Evolutionary conservation across 179 eudicot genomes (phyloP), one percentile per base, ranked within the genome.

Genomic region (Gypsophila paniculata): DNA sequence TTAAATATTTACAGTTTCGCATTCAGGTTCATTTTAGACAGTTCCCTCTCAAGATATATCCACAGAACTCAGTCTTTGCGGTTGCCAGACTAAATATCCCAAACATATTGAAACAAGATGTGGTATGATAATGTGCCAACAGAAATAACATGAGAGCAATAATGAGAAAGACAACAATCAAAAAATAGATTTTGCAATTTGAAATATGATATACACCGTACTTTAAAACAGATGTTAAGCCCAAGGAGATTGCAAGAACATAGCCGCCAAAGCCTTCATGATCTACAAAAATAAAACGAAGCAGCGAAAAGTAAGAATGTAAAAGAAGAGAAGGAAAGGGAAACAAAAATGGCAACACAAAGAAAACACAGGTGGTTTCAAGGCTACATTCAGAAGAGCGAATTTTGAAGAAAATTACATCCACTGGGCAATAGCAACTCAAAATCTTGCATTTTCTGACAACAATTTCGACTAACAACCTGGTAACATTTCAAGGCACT

Each of bases 171-270:
- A 69, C 17, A n/a, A 17, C 42, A 70, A 62, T 19, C 48, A 72
- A 36, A 5, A 62, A 64, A 12, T 25, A 19, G 58, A 62, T 18
- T 22, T 8, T 62, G 60, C 48, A 71, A 65, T 53, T 21, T 17
- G 32, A 57, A 62, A 36, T 72, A 25, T 78, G 51, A 84, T 70
- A 77, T 93, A 42, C 46, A 42, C 5, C 11, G 46, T 42, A 93
- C 98, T 91, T 94, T 51, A 85, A 23, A 53, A 91, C 61, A 72
- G 99, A 85, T 69, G 89, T 72, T 65, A 91, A 75, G 70, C 97
- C 96, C 91, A 94, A 76, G 61, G 92, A 85, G 67, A 87, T 77
- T n/a, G 97, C 98, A 67, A 89, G 78, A 75, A 88, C 64, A 75
- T 81, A 86, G 78, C 99, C 97, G 74, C 85, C 88, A 63, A 59